A percentile compares a stretch with the other conserved stretches of the same genome.
Conservation (phyloP, 345 rosid genomes). For the Carallia brachiata region DNA sequence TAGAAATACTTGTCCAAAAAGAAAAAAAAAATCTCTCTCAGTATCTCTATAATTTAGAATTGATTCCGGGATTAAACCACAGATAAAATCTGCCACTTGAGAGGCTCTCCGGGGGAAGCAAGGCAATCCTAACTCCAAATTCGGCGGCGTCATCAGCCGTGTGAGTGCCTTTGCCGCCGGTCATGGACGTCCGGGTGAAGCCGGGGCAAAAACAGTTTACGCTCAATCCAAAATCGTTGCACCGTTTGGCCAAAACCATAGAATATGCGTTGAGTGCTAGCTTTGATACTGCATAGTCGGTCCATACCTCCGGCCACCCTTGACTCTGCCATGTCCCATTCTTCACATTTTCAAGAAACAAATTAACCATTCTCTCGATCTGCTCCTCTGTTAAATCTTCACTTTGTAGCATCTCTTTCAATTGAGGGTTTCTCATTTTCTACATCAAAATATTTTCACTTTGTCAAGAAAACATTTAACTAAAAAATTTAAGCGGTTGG, state of each 20-base stretch:
- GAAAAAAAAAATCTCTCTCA: too few relatives aligned
- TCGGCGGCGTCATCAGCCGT: slow-evolving; percentile 58
- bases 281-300: slow-evolving; percentile 85
- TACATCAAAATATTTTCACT: slow-evolving; percentile 26
- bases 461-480: too few relatives aligned
- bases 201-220: slow-evolving; percentile 87
- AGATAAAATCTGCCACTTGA: slow-evolving; percentile 54
- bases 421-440: slow-evolving; percentile 59
- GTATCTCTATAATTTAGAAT: slow-evolving; percentile 34
- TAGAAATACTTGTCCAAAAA: too few relatives aligned
- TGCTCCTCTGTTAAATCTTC: slow-evolving; percentile 45
- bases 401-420: slow-evolving; percentile 39
- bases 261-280: slow-evolving; percentile 78
- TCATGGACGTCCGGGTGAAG: slow-evolving; percentile 79
- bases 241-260: slow-evolving; percentile 51
- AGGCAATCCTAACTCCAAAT: slow-evolving; percentile 35
- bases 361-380: slow-evolving; percentile 40
- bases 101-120: slow-evolving; percentile 51
- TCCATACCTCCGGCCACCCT: slow-evolving; percentile 86
- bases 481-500: too few relatives aligned
- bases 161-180: slow-evolving; percentile 66
- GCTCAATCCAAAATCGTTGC: slow-evolving; percentile 32
- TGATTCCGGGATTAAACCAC: slow-evolving; percentile 28
- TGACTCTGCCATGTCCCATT: slow-evolving; percentile 57
- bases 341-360: slow-evolving; percentile 52